A percentile compares a stretch with the other conserved stretches of the same genome.
Evolutionary conservation across 495 filamentous ascomycete species (phyloP).

Genomic region (Lasiosphaeria miniovina): DNA sequence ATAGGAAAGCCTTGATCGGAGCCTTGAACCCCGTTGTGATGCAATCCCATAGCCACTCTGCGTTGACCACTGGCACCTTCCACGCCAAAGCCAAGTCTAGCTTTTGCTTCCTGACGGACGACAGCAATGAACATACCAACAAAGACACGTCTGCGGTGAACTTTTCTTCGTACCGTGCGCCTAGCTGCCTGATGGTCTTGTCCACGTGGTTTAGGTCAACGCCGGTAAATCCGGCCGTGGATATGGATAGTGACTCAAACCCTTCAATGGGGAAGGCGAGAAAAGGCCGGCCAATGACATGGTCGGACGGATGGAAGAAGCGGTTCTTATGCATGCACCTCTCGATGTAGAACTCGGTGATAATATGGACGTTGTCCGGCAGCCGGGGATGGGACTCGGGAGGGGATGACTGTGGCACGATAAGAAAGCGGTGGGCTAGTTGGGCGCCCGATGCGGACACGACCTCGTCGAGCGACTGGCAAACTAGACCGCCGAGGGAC

Average conservation of each 20-base stretch:
- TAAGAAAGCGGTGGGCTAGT: conserved; percentile 40
- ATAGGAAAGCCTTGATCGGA: conserved; percentile 38
- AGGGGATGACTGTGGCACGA: conserved; percentile 48
- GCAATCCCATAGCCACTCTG: conserved; percentile 81
- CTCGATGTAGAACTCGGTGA: conserved; percentile 94
- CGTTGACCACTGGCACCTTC: conserved; percentile 71
- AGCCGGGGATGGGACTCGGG: conserved; percentile 38
- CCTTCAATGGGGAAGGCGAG: conserved; percentile 62
- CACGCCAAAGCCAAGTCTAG: conserved; percentile 68
- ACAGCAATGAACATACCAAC: conserved; percentile 61
- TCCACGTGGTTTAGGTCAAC: conserved; percentile 81
- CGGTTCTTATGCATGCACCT: conserved; percentile 72
- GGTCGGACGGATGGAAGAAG: conserved; percentile 64
- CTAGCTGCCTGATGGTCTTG: conserved; percentile 70
- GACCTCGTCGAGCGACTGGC: conserved; percentile 43
- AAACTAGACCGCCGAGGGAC: conserved; percentile 45
- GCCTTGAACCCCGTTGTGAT: conserved; percentile 47
- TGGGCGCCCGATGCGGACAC: conserved; percentile 24
- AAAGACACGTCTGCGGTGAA: conserved; percentile 64
- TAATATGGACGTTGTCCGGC: conserved; percentile 44
- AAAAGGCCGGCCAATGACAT: conserved; percentile 75
- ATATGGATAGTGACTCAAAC: conserved; percentile 66
- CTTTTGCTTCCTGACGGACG: conserved; percentile 66
- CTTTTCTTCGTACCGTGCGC: conserved; percentile 73
- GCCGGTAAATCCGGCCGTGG: conserved; percentile 78